Conservation (phyloP, 2,329 filamentous ascomycete genomes). For the Colletotrichum paranaense region DNA sequence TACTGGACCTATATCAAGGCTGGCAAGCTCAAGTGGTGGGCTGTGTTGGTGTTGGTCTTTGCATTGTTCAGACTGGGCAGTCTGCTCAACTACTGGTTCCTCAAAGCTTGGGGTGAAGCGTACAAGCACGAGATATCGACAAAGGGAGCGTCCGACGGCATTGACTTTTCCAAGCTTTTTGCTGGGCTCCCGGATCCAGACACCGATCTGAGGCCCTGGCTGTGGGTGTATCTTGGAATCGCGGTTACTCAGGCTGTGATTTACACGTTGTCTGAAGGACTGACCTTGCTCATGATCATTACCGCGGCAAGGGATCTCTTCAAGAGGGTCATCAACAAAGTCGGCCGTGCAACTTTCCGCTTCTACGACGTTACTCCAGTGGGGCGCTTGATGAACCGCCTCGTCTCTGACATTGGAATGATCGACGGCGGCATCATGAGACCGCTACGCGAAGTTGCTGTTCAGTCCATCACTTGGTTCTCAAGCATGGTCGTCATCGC, state of each 20-base stretch:
- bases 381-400: conserved; percentile 89
- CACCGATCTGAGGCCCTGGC: conserved; percentile 78
- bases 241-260: conserved; percentile 69
- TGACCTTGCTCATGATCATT: conserved; percentile 83
- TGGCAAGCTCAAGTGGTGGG: conserved; percentile 81
- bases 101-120: conserved; percentile 88
- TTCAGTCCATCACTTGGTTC: conserved; percentile 76
- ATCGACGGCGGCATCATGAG: conserved; percentile 87
- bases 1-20: conserved; percentile 91
- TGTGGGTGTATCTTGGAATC: conserved; percentile 76
- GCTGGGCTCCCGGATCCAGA: conserved; percentile 73
- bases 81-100: conserved; percentile 79
- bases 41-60: conserved; percentile 71
- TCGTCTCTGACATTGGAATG: conserved; percentile 91
- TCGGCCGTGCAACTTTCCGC: conserved; percentile 85
- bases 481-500: conserved; percentile 83
- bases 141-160: conserved; percentile 3
- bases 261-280: conserved; percentile 70
- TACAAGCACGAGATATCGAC: conserved; percentile 54
- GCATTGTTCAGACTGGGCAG: conserved; percentile 71
- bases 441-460: conserved; percentile 78
- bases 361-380: conserved; percentile 94
- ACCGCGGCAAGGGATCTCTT: conserved; percentile 83
- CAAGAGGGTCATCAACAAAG: conserved; percentile 74
- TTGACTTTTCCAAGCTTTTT: conserved; percentile 47